phyloP scores from a whole-genome alignment of 164 flowering plant genomes.

The Santalum album region DNA sequence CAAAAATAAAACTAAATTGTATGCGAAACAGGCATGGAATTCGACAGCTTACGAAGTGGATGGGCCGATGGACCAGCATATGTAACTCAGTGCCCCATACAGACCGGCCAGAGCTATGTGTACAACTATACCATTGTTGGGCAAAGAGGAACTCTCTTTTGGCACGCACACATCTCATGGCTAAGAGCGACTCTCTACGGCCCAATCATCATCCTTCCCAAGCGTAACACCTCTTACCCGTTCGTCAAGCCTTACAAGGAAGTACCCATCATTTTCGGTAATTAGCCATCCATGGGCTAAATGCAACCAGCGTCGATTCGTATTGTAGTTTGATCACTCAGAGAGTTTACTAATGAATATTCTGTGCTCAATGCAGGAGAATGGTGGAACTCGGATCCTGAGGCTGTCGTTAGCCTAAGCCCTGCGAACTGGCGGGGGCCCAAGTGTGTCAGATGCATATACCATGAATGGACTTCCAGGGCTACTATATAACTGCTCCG shows the following conservation, averaged over 20 bases:
- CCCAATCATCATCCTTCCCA: background rate
- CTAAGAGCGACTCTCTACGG: background rate
- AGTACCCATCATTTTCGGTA: slow-evolving; percentile 3
- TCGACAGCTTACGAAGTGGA: background rate
- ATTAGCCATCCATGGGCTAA: background rate
- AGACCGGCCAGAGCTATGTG: slow-evolving; percentile 2
- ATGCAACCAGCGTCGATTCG: too few relatives aligned
- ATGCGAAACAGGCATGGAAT: too few relatives aligned
- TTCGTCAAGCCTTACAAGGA: background rate
- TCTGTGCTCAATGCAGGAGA: slow-evolving; percentile 3
- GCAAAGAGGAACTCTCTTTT: slow-evolving; percentile 1
- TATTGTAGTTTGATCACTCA: background rate
- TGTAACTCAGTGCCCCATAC: slow-evolving; percentile 3
- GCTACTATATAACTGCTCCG: slow-evolving; percentile 4
- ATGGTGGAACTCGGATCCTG: slow-evolving; percentile 3
- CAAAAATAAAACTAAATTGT: too few relatives aligned
- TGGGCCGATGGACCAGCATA: slow-evolving; percentile 4
- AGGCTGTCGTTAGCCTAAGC: background rate
- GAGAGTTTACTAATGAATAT: background rate
- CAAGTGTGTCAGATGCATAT: background rate
- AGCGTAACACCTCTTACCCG: background rate
- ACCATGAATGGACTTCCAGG: slow-evolving; percentile 5
- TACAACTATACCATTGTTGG: slow-evolving; percentile 4
- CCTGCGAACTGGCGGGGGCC: background rate
- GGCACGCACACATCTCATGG: slow-evolving; percentile 1